A percentile compares a stretch with the other conserved stretches of the same genome.
These are phyloP conservation scores for Sclerotinia glacialis DNA, from an alignment of 2,329 filamentous ascomycete genomes.

Conservation along the genomic window DNA sequence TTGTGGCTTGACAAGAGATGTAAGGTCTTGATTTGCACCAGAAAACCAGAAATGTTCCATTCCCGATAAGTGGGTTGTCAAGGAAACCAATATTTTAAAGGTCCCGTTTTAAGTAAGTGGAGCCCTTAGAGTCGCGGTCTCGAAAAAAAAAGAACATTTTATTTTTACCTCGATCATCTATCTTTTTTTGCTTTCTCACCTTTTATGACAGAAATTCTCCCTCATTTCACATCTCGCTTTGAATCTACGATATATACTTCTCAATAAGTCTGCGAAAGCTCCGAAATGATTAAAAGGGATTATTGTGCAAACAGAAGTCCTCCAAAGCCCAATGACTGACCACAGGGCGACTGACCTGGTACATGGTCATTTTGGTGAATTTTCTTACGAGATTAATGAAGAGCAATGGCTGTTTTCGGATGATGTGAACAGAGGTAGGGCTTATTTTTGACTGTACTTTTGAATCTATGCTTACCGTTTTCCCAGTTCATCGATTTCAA, in stretches of 20 bases:
- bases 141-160: conserved; percentile 10
- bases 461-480: conserved; percentile 21
- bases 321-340: conserved; percentile 41
- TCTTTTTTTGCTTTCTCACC: not conserved
- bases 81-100: conserved; percentile 22
- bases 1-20: not conserved
- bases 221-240: not conserved
- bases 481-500: conserved; percentile 29
- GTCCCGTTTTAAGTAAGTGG: conserved; percentile 2
- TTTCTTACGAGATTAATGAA: conserved; percentile 44
- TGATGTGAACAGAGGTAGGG: conserved; percentile 28
- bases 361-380: conserved; percentile 52
- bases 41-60: not conserved
- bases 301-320: conserved; percentile 24
- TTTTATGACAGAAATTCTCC: conserved; percentile 11
- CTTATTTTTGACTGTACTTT: not conserved
- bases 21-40: not conserved
- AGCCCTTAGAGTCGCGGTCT: conserved; percentile 10
- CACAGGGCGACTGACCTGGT: conserved; percentile 47
- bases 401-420: conserved; percentile 38
- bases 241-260: not conserved
- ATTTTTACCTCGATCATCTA: conserved; percentile 5
- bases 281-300: conserved; percentile 33
- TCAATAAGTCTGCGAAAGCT: not conserved
- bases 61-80: conserved; percentile 22